phyloP scores from a whole-genome alignment of 2,329 filamentous ascomycete genomes.

The Claviceps digitariae region DNA sequence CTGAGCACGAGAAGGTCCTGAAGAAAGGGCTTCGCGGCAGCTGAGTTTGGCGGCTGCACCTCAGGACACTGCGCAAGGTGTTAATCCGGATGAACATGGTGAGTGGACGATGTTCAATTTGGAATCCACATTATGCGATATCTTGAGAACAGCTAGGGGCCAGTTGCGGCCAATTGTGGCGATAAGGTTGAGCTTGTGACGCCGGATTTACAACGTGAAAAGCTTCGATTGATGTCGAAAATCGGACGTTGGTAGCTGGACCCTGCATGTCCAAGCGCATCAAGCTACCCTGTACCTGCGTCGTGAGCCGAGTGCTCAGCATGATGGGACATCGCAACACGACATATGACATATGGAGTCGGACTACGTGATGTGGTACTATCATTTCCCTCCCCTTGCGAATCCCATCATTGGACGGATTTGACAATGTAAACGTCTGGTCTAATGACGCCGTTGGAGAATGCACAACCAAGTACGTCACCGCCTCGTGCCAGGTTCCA shows the following conservation, averaged over 20 bases:
- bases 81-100: slow-evolving; percentile 14
- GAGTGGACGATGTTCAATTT: background rate
- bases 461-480: slow-evolving; percentile 3
- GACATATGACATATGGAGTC: background rate
- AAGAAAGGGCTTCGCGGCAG: slow-evolving; percentile 4
- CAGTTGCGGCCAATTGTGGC: background rate
- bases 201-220: background rate
- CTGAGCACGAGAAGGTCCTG: slow-evolving; percentile 2
- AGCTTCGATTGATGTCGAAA: background rate
- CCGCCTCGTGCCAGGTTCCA: slow-evolving; percentile 1
- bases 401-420: background rate
- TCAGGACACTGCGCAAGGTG: slow-evolving; percentile 16
- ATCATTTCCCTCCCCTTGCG: too few species aligned
- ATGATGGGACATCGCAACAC: too few species aligned
- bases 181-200: background rate
- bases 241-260: background rate
- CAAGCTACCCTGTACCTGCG: background rate
- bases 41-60: slow-evolving; percentile 11
- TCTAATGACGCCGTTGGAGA: background rate
- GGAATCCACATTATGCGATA: background rate
- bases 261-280: background rate
- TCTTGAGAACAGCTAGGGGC: background rate
- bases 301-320: background rate
- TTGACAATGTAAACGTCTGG: too few species aligned
- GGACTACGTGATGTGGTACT: too few species aligned